These are phyloP conservation scores for Leishmania amazonensis DNA, from an alignment of 208 protist species.

Conservation along the genomic window DNA sequence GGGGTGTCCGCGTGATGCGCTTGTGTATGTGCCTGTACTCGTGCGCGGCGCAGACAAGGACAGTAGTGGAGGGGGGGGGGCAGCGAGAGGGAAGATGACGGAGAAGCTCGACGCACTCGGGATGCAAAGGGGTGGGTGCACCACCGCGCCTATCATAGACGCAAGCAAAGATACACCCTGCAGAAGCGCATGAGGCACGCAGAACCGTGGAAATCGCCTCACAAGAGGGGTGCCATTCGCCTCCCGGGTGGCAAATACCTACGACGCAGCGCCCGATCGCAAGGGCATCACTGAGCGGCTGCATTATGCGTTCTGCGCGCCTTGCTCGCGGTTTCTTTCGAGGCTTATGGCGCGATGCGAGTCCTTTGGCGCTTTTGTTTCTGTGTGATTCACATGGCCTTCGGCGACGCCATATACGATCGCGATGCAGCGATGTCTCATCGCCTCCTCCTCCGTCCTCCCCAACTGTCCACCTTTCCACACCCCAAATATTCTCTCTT, in stretches of 20 bases:
- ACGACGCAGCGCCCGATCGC: background rate
- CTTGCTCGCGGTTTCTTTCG: background rate
- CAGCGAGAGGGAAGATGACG: background rate
- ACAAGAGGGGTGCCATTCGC: background rate
- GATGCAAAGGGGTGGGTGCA: background rate
- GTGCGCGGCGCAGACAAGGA: background rate
- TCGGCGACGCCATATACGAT: background rate
- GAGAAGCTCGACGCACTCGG: background rate
- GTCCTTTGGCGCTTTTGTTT: background rate
- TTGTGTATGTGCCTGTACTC: background rate
- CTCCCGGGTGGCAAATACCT: background rate
- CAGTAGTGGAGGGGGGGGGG: background rate
- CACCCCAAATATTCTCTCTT: background rate
- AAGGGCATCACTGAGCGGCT: background rate
- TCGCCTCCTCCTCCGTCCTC: background rate
- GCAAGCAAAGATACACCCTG: background rate
- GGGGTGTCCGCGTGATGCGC: background rate
- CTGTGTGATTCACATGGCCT: background rate
- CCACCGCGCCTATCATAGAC: background rate
- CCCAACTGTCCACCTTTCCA: background rate
- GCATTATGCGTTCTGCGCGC: background rate
- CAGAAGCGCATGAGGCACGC: background rate
- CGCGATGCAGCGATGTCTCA: too few species aligned
- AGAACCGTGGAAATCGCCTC: background rate
- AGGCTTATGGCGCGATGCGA: background rate